Conservation (phyloP, 257 asterid genomes). For the Forsythia suspensa region DNA sequence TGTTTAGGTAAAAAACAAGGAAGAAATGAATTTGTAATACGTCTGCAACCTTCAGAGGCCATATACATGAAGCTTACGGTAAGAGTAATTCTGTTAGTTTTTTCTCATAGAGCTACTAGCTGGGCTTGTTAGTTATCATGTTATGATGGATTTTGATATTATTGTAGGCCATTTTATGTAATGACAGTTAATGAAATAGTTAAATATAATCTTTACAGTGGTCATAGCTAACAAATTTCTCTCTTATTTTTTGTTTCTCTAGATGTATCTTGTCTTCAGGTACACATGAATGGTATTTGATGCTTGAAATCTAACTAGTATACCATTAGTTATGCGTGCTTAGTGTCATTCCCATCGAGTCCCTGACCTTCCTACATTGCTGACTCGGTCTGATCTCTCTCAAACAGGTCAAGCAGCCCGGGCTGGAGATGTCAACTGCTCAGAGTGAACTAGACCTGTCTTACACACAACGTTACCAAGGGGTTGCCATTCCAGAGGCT, state of each 20-base stretch:
- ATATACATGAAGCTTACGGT: conserved; percentile 97
- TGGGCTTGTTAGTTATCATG: not conserved
- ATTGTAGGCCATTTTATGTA: not conserved
- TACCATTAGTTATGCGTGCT: not conserved
- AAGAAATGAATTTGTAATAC: conserved; percentile 92
- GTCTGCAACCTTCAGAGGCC: conserved; percentile 97
- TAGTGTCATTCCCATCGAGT: not conserved
- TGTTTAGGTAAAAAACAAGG: conserved; percentile 86
- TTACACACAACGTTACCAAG: conserved; percentile 80
- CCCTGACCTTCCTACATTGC: not conserved
- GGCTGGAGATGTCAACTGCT: conserved; percentile 85
- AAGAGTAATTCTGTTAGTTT: conserved; percentile 23
- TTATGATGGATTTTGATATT: not conserved
- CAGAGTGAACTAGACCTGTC: conserved; percentile 97
- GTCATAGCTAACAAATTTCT: not conserved
- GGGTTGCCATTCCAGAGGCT: conserved; percentile 88
- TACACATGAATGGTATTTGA: not conserved
- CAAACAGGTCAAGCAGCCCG: conserved; percentile 95
- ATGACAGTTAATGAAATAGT: not conserved
- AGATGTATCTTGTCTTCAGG: not conserved
- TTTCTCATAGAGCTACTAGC: not conserved
- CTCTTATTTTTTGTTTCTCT: not conserved
- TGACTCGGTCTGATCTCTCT: conserved; percentile 20
- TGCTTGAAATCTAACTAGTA: not conserved
- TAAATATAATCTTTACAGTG: not conserved